These are phyloP conservation scores for Aureobasidium sp. DNA, from an alignment of 2,329 filamentous ascomycete genomes.

Conservation along the genomic window DNA sequence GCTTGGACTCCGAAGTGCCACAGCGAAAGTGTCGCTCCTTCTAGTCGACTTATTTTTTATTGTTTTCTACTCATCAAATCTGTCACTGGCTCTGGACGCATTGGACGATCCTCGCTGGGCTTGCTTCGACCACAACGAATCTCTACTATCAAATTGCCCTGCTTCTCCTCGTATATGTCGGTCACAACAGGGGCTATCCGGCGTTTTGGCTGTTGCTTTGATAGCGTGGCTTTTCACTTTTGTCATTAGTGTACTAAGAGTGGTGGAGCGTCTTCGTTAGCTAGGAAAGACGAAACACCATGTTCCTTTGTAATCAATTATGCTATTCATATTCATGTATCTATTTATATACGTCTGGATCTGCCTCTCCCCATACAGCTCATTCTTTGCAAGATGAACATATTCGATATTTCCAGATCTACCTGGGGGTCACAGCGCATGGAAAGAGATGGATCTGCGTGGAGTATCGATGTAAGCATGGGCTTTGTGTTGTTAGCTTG, in stretches of 20 bases:
- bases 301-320: constrained; percentile 10
- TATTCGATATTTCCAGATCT: neutral
- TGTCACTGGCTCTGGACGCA: constrained; percentile 80
- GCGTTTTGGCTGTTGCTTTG: constrained; percentile 70
- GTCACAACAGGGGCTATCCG: constrained; percentile 63
- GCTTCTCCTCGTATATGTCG: constrained; percentile 44
- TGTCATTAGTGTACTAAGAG: constrained; percentile 55
- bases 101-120: constrained; percentile 56
- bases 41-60: constrained; percentile 93
- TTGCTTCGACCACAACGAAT: constrained; percentile 27
- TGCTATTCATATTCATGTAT: neutral
- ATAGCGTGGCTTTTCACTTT: constrained; percentile 89
- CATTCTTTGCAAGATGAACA: neutral
- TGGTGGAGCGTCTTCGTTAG: constrained; percentile 29
- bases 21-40: constrained; percentile 80
- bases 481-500: neutral
- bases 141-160: constrained; percentile 26
- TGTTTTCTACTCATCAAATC: constrained; percentile 90
- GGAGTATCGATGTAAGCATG: neutral
- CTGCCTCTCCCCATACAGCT: neutral
- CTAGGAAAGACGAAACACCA: neutral
- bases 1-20: constrained; percentile 72
- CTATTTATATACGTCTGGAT: constrained; percentile 6
- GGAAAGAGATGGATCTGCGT: neutral
- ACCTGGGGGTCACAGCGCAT: neutral